A percentile compares a stretch with the other conserved stretches of the same genome.
Conservation (phyloP, 805 yeast species). For the Saccharomycopsis capsularis region DNA sequence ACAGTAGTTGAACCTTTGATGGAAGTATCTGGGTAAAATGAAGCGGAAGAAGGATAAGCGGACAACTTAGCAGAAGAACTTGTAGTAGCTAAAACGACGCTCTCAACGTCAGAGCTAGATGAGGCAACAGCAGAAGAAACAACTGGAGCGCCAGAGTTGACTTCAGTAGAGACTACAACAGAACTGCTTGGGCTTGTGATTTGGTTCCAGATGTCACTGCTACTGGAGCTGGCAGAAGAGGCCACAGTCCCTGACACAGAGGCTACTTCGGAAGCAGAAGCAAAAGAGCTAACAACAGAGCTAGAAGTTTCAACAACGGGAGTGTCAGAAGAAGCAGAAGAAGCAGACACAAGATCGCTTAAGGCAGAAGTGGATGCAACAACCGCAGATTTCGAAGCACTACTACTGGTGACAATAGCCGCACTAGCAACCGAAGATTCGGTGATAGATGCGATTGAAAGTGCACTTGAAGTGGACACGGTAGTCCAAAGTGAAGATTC, state of each 20-base stretch:
- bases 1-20: neutral
- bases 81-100: neutral
- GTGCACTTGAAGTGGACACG: neutral
- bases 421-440: neutral
- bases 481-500: neutral
- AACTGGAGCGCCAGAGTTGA: neutral
- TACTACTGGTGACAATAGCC: neutral
- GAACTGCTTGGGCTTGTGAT: neutral
- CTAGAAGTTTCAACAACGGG: neutral
- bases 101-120: neutral
- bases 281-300: neutral
- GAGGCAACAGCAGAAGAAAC: neutral
- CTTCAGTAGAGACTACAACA: conserved; percentile 14
- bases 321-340: neutral
- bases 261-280: neutral
- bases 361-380: neutral
- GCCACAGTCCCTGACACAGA: neutral
- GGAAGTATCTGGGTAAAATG: neutral
- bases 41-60: neutral
- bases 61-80: neutral
- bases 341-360: neutral
- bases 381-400: neutral
- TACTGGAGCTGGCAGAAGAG: neutral
- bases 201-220: neutral
- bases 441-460: neutral